Base-by-base conservation (phyloP, 352 stramenopile species). In the Phytophthora sojae region DNA sequence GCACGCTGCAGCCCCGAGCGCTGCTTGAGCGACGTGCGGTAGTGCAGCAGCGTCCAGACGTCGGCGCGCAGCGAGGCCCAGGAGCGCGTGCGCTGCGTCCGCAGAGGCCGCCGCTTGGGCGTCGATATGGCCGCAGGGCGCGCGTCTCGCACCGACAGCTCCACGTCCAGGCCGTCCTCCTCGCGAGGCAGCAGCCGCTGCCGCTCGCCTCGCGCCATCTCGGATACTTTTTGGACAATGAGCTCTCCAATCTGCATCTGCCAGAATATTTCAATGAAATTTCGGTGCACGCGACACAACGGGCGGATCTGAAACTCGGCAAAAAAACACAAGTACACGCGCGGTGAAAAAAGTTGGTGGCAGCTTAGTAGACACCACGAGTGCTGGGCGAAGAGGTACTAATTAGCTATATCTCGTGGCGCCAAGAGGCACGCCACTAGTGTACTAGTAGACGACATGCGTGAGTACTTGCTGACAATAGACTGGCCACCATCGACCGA, bases 41-140 rank as follows among this genome's bases (percentile, higher is more conserved):
- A 95, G 61, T 89, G 82, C 64, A 96, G 71, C 29, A 96, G 70
- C 17, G 86, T 92, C 88, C 88, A 96, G 23, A 93, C 67, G 64
- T 92, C 82, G 5, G 67, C 70, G 9, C 86, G 85, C 57, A 94
- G 17, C 23, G 73, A 73, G 5, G 57, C 53, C 15, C 51, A 68
- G 8, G 45, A 64, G 30, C 54, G 69, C 42, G 17, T 2, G 19
- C 60, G 21, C 8, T 47, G 47, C 19, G n/a, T 23, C 9, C 9
- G 32, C 26, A 49, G 32, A 0, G 15, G 17, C 8, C 32, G 39
- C n/a, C 26, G 57, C 17, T 59, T 61, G 53, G 57, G 29, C 3
- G 23, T 39, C 26, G 19, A 26, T 5, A 47, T 25, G 12, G 5
- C 39, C n/a, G 7, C n/a, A 23, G 61, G 19, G 39, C 55, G 44